Evolutionary conservation across 208 protist genomes (phyloP), one percentile per base, ranked within the genome.

Genomic region (Giardia muris): DNA sequence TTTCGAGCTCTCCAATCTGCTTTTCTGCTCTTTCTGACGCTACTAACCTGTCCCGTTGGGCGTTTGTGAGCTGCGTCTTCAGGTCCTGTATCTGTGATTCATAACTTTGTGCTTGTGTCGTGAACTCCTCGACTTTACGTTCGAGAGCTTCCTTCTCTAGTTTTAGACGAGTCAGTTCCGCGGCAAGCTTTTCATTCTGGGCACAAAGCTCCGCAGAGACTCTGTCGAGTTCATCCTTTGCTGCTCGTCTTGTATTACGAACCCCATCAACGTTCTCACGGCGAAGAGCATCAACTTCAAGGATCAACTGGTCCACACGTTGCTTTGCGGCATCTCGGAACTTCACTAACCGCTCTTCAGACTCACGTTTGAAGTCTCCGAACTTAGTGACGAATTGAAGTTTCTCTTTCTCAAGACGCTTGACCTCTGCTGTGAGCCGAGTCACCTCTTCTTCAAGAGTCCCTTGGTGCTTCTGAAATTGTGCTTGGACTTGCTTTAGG

Each of bases 401-500:
- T 90, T 90, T 90, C 44, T 90, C 87, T 10, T 22, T 47, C 43
- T 90, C 87, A 1, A 90, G 45, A 2, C 10, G 42, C 87, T 90
- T 90, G 10, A 90, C 48, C 2, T 90, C 1, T n/a, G 2, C 43
- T 45, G 48, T n/a, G 1, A 45, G 42, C 43, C 1, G 4, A 4
- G n/a, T 22, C 2, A 90, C 4, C 45, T 90, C 87, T 0, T 4
- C 4, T 2, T 22, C 44, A 43, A 47, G 43, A 2, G 0, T 1
- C 45, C n/a, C 0, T 1, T 3, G 1, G 2, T 47, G 1, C 43
- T 90, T 3, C 1, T 10, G 0, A 4, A 47, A 4, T 47, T 22
- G 45, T 1, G 46, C 87, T 1, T 2, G 43, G 43, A 90, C n/a
- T 1, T 2, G 1, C 0, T n/a, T 2, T 1, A 47, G 2, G 45